Evolutionary conservation across 768 basidiomycete genomes (phyloP).

Genomic region (Serendipita sp.): DNA sequence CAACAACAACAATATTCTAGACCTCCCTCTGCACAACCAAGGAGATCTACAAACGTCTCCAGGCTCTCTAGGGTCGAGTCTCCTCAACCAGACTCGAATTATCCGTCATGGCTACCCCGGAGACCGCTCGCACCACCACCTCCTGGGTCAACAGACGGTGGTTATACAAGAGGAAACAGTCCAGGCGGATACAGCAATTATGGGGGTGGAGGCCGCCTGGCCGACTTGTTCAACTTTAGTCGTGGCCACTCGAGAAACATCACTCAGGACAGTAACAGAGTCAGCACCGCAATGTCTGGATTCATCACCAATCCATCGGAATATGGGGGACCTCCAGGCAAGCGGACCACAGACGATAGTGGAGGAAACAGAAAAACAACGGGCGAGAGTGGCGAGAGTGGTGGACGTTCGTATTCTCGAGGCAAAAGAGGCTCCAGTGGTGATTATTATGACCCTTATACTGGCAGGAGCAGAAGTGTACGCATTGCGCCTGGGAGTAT

Average conservation of each 20-base stretch:
- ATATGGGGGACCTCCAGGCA: background rate
- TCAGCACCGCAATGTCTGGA: constrained; percentile 4
- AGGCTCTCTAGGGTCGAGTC: background rate
- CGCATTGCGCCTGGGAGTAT: background rate
- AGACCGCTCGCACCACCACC: constrained; percentile 58
- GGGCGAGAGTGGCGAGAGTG: background rate
- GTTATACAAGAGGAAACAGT: constrained; percentile 8
- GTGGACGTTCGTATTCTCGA: background rate
- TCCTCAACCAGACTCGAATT: constrained; percentile 16
- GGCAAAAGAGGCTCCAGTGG: background rate
- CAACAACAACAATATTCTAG: background rate
- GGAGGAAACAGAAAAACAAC: background rate
- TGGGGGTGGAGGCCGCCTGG: background rate
- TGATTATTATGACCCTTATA: background rate
- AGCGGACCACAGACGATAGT: background rate
- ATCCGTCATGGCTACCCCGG: constrained; percentile 72
- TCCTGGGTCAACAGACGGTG: constrained; percentile 26
- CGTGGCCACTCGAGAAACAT: background rate
- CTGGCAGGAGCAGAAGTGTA: background rate
- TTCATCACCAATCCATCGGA: constrained; percentile 4
- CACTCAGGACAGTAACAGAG: constrained; percentile 1
- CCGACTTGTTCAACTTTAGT: constrained; percentile 1
- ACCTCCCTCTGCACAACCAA: constrained; percentile 3
- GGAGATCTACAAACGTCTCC: background rate
- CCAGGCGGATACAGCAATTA: constrained; percentile 4